phyloP scores from a whole-genome alignment of 2,329 filamentous ascomycete genomes.

The Calonectria naviculata region DNA sequence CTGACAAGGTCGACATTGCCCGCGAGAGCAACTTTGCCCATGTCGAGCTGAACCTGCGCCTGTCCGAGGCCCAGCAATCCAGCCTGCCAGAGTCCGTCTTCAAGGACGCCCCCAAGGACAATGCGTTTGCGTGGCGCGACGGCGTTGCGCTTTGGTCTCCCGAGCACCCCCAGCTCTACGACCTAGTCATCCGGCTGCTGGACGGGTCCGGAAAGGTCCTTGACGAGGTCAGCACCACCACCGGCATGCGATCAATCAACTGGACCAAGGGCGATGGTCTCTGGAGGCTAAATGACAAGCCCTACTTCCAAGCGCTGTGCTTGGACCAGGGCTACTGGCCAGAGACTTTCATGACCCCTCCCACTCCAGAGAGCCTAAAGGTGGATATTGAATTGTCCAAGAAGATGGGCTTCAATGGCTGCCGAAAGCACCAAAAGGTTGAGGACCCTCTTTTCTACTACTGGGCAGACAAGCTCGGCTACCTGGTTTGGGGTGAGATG shows the following conservation, averaged over 20 bases:
- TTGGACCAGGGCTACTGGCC: conserved; percentile 75
- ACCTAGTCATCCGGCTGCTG: conserved; percentile 63
- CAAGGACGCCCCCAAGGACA: conserved; percentile 46
- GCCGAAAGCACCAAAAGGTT: conserved; percentile 73
- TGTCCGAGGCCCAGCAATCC: conserved; percentile 54
- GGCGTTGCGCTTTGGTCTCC: conserved; percentile 72
- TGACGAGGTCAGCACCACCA: conserved; percentile 69
- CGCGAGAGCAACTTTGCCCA: conserved; percentile 60
- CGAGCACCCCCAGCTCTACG: conserved; percentile 67
- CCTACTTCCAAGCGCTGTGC: conserved; percentile 69
- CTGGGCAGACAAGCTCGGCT: conserved; percentile 70
- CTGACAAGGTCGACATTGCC: conserved; percentile 54
- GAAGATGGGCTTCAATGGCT: conserved; percentile 73
- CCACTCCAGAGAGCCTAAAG: conserved; percentile 56
- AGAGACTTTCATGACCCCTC: conserved; percentile 69
- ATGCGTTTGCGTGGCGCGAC: conserved; percentile 59
- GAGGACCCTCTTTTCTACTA: conserved; percentile 71
- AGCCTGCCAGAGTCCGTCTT: conserved; percentile 51
- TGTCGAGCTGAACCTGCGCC: conserved; percentile 60
- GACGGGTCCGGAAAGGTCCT: conserved; percentile 53
- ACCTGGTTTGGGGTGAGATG: conserved; percentile 73
- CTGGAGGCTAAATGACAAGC: conserved; percentile 68
- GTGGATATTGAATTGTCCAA: conserved; percentile 67
- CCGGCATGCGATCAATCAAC: conserved; percentile 69
- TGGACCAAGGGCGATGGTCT: conserved; percentile 69